These are phyloP conservation scores for Anacardium occidentale DNA, from an alignment of 345 rosid species.

Conservation along the genomic window DNA sequence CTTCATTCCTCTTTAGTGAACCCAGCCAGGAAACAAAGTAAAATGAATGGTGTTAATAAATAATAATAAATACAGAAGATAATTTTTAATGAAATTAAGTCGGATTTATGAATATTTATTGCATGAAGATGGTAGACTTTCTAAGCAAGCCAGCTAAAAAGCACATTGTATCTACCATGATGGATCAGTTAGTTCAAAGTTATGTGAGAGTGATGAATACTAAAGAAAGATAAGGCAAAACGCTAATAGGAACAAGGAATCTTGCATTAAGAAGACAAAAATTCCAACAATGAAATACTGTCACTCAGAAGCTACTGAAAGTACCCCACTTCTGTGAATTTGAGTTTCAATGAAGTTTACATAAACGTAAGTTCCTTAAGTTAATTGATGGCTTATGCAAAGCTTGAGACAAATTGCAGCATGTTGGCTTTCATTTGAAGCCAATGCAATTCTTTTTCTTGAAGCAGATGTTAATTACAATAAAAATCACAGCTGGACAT, in stretches of 20 bases:
- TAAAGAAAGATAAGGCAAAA: neutral
- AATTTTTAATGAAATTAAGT: neutral
- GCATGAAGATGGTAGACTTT: neutral
- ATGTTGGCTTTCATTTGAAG: neutral
- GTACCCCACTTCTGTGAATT: neutral
- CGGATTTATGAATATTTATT: neutral
- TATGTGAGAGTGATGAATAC: neutral
- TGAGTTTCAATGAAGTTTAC: neutral
- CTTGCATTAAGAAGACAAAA: neutral
- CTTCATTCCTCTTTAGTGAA: constrained; percentile 59
- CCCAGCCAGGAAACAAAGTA: constrained; percentile 9
- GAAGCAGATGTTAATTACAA: neutral
- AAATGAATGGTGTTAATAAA: neutral
- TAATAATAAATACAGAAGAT: neutral
- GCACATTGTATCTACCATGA: neutral
- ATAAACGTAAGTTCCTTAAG: neutral
- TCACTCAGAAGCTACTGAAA: neutral
- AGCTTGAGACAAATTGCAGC: neutral
- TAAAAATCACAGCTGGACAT: neutral
- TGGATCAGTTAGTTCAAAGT: neutral
- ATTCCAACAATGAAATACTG: neutral
- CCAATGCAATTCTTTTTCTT: neutral
- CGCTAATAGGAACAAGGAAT: neutral
- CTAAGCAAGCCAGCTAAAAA: neutral
- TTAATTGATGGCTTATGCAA: neutral